Evolutionary conservation across 1,284 basidiomycete species (phyloP).

Genomic region (Meripilus lineatus): DNA sequence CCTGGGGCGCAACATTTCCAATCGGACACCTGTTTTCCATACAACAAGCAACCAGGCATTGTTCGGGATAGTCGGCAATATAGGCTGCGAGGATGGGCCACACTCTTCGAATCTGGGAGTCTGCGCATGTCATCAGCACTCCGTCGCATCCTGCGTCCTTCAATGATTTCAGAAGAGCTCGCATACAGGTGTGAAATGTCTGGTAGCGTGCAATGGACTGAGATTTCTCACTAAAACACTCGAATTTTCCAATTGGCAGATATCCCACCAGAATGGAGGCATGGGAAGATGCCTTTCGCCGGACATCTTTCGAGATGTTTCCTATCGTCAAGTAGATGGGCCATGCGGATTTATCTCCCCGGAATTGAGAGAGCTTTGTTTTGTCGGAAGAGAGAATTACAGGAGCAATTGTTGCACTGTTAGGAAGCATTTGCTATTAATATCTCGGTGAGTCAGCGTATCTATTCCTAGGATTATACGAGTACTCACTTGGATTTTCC

Average conservation of each 20-base stretch:
- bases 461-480: not conserved
- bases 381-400: too few relatives aligned
- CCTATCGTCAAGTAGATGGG: conserved; percentile 22
- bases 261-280: conserved; percentile 21
- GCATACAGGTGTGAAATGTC: conserved; percentile 17
- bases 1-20: conserved; percentile 9
- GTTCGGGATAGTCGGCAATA: conserved; percentile 25
- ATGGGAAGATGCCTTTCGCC: conserved; percentile 12
- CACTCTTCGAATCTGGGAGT: conserved; percentile 12
- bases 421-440: conserved; percentile 10
- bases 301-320: conserved; percentile 16
- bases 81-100: conserved; percentile 22
- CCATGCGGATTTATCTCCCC: conserved; percentile 19
- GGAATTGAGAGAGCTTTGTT: conserved; percentile 14
- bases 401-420: conserved; percentile 12
- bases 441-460: not conserved
- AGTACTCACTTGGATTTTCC: conserved; percentile 19
- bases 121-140: conserved; percentile 16
- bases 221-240: conserved; percentile 5
- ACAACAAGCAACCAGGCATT: conserved; percentile 20
- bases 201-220: conserved; percentile 8
- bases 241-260: conserved; percentile 14
- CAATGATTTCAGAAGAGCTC: conserved; percentile 12
- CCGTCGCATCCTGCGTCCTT: conserved; percentile 16
- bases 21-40: conserved; percentile 17